Evolutionary conservation across 106 monocot genomes (phyloP).

Genomic region (Posidonia australis): DNA sequence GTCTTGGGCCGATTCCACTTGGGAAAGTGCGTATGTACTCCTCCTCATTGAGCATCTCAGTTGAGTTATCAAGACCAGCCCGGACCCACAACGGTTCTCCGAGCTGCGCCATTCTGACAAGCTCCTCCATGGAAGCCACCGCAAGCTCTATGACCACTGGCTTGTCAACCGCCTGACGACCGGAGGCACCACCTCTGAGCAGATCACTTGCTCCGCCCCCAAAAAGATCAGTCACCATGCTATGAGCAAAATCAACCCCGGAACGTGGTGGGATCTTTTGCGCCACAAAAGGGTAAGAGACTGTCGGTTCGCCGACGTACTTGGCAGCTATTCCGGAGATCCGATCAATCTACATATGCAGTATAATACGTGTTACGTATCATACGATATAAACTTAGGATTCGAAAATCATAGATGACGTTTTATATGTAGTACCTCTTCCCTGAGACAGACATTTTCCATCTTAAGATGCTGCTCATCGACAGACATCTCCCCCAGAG

Average conservation of each 20-base stretch:
- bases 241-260: neutral
- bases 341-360: conserved; percentile 51
- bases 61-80: conserved; percentile 11
- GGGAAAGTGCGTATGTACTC: conserved; percentile 69
- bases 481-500: conserved; percentile 94
- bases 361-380: no score
- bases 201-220: conserved; percentile 26
- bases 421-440: conserved; percentile 40
- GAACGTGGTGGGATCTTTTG: neutral
- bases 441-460: conserved; percentile 77
- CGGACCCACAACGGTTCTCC: conserved; percentile 65
- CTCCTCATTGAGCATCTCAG: conserved; percentile 35
- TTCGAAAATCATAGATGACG: neutral
- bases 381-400: neutral
- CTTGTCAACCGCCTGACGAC: conserved; percentile 49
- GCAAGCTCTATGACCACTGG: conserved; percentile 75
- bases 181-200: conserved; percentile 27
- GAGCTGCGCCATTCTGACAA: conserved; percentile 71
- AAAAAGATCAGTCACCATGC: conserved; percentile 25
- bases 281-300: conserved; percentile 38
- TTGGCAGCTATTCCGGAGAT: conserved; percentile 85
- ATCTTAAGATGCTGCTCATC: conserved; percentile 83
- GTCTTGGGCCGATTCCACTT: conserved; percentile 56
- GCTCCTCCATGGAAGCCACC: conserved; percentile 92
- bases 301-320: conserved; percentile 64